Percentiles rank a stretch among this genome's conserved stretches.
These are phyloP conservation scores for Hyphopichia burtonii DNA, from an alignment of 1,139 yeast genomes.

Conservation along the genomic window DNA sequence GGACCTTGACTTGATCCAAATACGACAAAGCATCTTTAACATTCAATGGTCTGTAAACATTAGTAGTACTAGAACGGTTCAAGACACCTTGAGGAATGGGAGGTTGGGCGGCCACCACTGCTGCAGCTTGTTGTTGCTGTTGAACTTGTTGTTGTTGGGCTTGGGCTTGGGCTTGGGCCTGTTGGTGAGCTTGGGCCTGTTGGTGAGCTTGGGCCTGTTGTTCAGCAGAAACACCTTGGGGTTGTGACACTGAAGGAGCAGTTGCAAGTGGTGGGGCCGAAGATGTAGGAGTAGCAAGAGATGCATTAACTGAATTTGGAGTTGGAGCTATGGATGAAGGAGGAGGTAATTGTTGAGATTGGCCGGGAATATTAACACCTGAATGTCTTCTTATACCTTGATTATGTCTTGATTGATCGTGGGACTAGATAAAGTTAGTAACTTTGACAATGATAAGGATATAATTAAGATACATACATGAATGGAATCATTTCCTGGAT, in stretches of 20 bases:
- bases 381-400: slow-evolving; percentile 28
- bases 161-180: slow-evolving; percentile 10
- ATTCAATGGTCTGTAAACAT: slow-evolving; percentile 80
- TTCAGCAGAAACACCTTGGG: slow-evolving; percentile 5
- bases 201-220: background rate
- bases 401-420: slow-evolving; percentile 22
- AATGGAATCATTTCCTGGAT: slow-evolving; percentile 27
- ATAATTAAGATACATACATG: slow-evolving; percentile 32
- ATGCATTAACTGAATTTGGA: slow-evolving; percentile 13
- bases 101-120: slow-evolving; percentile 9
- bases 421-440: slow-evolving; percentile 12
- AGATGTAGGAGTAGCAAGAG: slow-evolving; percentile 7
- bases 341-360: slow-evolving; percentile 25
- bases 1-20: slow-evolving; percentile 92
- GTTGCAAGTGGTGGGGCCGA: slow-evolving; percentile 11
- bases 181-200: slow-evolving; percentile 5
- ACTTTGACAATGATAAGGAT: no score
- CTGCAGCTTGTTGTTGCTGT: slow-evolving; percentile 7
- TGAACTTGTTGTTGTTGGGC: slow-evolving; percentile 8
- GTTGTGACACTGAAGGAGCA: slow-evolving; percentile 8
- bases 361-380: slow-evolving; percentile 17
- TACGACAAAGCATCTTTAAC: slow-evolving; percentile 96
- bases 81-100: slow-evolving; percentile 36
- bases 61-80: slow-evolving; percentile 43
- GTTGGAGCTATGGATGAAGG: slow-evolving; percentile 18